Evolutionary conservation across 192 early-diverging fungal species (phyloP), one percentile per base, ranked within the genome.

Genomic region (Coemansia sp.): DNA sequence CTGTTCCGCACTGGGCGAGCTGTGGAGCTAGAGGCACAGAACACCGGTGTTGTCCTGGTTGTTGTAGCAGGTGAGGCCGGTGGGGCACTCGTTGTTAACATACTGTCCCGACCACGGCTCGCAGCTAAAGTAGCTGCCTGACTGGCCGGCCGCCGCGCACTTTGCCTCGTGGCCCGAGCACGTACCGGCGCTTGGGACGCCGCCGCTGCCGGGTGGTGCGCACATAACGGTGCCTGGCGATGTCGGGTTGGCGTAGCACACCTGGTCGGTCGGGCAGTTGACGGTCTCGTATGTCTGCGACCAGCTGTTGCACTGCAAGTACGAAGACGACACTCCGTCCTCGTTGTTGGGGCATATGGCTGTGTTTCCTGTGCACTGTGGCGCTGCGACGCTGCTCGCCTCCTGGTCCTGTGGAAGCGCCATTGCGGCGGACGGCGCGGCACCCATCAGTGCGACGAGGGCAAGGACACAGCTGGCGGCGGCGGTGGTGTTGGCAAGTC

Each of bases 201-300:
- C 74, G 37, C 79, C 79, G 25, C 70, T 73, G 45, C 61, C 64
- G 9, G 79, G 79, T n/a, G 71, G 74, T 25, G 67, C 74, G 54
- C 79, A 81, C 67, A 76, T 76, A 37, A 63, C 50, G 39, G 74
- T 68, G 22, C 66, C 74, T 8, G 74, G 74, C 22, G 48, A 46
- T 32, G 51, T 76, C 11, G 79, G 79, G 46, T 76, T 81, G 53
- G 79, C 71, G 56, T 73, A 81, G 74, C 79, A 81, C 32, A 81
- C 79, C 38, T 73, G 79, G 48, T 71, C 74, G 17, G 49, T 46
- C 10, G 70, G 65, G 51, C 79, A 81, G 45, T 69, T 56, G 38
- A 73, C 71, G 22, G 67, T 64, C 38, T 44, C 58, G 10, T 73
- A 81, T 51, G 64, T 58, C 37, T 76, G 74, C 6, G 70, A 53